Conservation (phyloP, 331 rosid genomes). For the Rhamnella rubrinervis region DNA sequence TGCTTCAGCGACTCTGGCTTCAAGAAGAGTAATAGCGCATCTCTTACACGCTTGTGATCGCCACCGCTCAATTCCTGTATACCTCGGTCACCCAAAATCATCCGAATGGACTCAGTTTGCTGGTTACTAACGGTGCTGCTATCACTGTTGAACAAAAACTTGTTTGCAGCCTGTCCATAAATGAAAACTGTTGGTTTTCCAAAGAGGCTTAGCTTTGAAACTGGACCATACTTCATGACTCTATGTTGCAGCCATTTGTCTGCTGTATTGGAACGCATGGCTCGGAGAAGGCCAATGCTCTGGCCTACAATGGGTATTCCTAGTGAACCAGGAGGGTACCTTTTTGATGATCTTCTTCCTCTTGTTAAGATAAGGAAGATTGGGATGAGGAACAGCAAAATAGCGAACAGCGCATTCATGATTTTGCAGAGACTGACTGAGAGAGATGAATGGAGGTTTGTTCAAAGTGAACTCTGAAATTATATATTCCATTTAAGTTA, state of each 20-base stretch:
- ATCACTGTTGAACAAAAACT: slow-evolving; percentile 45
- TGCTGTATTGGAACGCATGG: slow-evolving; percentile 60
- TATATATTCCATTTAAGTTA: background rate
- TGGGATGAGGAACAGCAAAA: slow-evolving; percentile 41
- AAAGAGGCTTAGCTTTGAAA: slow-evolving; percentile 68
- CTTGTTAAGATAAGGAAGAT: slow-evolving; percentile 35
- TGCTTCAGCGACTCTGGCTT: slow-evolving; percentile 69
- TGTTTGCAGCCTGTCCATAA: slow-evolving; percentile 64
- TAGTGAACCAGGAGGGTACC: slow-evolving; percentile 71
- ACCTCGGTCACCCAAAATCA: slow-evolving; percentile 57
- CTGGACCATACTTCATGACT: slow-evolving; percentile 52
- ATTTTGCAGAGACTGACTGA: background rate
- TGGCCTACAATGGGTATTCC: slow-evolving; percentile 71
- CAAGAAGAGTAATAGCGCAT: slow-evolving; percentile 59
- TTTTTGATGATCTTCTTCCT: slow-evolving; percentile 32
- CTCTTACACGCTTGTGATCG: slow-evolving; percentile 71
- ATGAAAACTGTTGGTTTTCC: slow-evolving; percentile 73
- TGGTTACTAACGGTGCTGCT: slow-evolving; percentile 21
- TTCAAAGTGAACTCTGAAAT: background rate
- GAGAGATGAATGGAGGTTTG: background rate
- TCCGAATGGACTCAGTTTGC: slow-evolving; percentile 43
- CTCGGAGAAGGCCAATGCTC: slow-evolving; percentile 47
- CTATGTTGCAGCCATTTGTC: slow-evolving; percentile 57
- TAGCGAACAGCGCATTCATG: slow-evolving; percentile 36
- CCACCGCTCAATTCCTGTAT: slow-evolving; percentile 41